phyloP scores from a whole-genome alignment of 1,284 basidiomycete genomes.

The Rhodotorula sp. region DNA sequence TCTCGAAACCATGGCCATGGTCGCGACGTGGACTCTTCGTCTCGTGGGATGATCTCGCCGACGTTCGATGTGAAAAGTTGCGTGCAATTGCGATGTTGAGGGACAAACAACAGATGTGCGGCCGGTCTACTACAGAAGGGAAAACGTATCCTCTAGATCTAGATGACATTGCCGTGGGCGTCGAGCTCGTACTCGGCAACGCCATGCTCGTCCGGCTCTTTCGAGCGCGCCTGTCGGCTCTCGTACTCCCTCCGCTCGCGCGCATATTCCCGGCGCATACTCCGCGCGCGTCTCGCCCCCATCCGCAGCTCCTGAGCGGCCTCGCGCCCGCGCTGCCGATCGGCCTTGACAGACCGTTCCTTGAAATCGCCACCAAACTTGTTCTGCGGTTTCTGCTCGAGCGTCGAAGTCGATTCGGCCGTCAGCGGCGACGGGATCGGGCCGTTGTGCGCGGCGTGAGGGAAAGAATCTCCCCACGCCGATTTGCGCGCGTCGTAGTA shows the following conservation, averaged over 20 bases:
- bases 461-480: constrained; percentile 91
- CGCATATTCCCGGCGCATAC: background rate
- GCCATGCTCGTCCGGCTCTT: background rate
- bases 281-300: constrained; percentile 1
- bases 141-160: background rate
- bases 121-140: background rate
- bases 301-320: constrained; percentile 21
- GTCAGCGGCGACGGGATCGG: constrained; percentile 28
- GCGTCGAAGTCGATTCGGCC: background rate
- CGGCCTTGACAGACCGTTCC: constrained; percentile 26
- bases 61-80: too few species aligned
- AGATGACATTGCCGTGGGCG: background rate
- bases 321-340: constrained; percentile 23
- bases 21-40: too few species aligned
- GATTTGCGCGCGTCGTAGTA: constrained; percentile 95
- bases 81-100: background rate
- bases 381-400: constrained; percentile 6
- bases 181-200: constrained; percentile 11
- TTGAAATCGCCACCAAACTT: constrained; percentile 32
- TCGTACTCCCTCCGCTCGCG: background rate
- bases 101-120: background rate
- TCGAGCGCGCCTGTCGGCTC: background rate
- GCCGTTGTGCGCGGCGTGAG: constrained; percentile 57
- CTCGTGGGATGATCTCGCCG: too few species aligned
- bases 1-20: too few species aligned